Conservation (phyloP, 2,329 filamentous ascomycete species). For the Apiospora pterosperma region DNA sequence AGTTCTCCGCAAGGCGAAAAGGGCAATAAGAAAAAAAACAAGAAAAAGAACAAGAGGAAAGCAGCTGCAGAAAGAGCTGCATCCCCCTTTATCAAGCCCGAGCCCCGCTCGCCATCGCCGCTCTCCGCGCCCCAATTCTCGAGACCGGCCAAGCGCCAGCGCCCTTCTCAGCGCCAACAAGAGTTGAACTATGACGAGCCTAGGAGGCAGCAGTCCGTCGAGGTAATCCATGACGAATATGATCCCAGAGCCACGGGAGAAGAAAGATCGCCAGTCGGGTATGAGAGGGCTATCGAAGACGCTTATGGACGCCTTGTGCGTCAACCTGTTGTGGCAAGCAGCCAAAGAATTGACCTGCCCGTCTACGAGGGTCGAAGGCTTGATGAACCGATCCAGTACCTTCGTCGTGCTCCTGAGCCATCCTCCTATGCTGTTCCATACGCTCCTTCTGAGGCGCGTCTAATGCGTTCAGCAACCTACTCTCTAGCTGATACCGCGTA, state of each 20-base stretch:
- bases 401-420: constrained; percentile 35
- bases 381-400: constrained; percentile 30
- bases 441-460: constrained; percentile 32
- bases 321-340: constrained; percentile 24
- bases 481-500: constrained; percentile 37
- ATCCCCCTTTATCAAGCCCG: constrained; percentile 58
- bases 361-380: constrained; percentile 27
- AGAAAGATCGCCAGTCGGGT: constrained; percentile 24
- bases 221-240: constrained; percentile 31
- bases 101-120: constrained; percentile 63
- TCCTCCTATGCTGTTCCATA: constrained; percentile 34
- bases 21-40: constrained; percentile 42
- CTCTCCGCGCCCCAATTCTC: constrained; percentile 48
- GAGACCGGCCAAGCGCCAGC: constrained; percentile 55
- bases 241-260: constrained; percentile 13
- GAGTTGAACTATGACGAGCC: constrained; percentile 42
- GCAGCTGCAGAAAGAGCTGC: constrained; percentile 36
- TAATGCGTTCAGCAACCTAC: constrained; percentile 39
- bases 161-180: constrained; percentile 41
- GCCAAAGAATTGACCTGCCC: constrained; percentile 21
- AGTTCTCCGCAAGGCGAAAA: constrained; percentile 55
- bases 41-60: constrained; percentile 47
- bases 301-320: constrained; percentile 24
- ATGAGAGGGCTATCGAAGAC: constrained; percentile 28
- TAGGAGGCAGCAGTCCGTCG: constrained; percentile 37